A percentile compares a stretch with the other conserved stretches of the same genome.
phyloP scores from a whole-genome alignment of 257 asterid genomes.

The Fraxinus cuspidata region DNA sequence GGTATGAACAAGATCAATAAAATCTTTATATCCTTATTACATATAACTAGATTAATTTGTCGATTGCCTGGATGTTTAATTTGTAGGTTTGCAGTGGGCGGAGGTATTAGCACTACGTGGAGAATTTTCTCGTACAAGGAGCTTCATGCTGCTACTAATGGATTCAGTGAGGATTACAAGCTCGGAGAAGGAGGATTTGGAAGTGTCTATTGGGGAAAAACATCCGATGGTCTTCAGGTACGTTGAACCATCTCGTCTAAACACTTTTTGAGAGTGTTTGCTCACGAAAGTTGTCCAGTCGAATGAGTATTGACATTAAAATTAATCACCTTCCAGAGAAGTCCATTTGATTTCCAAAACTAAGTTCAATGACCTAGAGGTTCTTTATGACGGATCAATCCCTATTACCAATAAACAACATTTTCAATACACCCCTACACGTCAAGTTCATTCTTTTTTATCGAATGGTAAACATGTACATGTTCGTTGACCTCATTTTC shows the following conservation, averaged over 20 bases:
- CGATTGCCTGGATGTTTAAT: background rate
- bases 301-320: too few species aligned
- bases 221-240: conserved; percentile 87
- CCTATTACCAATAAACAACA: too few species aligned
- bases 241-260: background rate
- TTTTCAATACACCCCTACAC: too few species aligned
- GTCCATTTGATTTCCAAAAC: too few species aligned
- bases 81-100: conserved; percentile 42
- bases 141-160: conserved; percentile 74
- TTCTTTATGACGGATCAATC: too few species aligned
- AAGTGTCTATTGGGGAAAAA: conserved; percentile 86
- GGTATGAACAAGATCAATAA: conserved; percentile 33
- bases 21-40: background rate
- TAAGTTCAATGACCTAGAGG: too few species aligned
- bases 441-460: too few species aligned
- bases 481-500: too few species aligned
- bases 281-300: background rate
- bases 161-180: conserved; percentile 70
- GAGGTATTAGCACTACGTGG: conserved; percentile 49
- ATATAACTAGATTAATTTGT: background rate
- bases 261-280: too few species aligned
- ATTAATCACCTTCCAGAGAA: too few species aligned
- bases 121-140: conserved; percentile 78
- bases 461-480: too few species aligned
- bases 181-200: conserved; percentile 93